phyloP scores from a whole-genome alignment of 768 basidiomycete species.

The Leccinum broughii region DNA sequence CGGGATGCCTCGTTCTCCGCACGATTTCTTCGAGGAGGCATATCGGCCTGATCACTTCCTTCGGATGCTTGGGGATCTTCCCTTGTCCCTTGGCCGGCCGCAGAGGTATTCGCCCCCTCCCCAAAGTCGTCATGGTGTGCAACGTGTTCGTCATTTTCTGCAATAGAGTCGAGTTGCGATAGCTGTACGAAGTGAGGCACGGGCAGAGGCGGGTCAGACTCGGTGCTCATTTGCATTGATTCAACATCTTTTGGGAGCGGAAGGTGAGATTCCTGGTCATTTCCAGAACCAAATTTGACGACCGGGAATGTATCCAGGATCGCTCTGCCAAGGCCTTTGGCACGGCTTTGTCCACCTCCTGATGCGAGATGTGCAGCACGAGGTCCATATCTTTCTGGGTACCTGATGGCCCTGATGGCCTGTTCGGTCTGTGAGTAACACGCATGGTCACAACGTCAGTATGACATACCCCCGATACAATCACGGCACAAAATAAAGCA shows the following conservation, averaged over 20 bases:
- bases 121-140: background rate
- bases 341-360: slow-evolving; percentile 58
- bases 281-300: slow-evolving; percentile 69
- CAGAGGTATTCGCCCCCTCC: background rate
- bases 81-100: background rate
- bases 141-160: background rate
- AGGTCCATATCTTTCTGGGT: slow-evolving; percentile 92
- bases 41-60: slow-evolving; percentile 10
- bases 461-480: slow-evolving; percentile 73
- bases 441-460: background rate
- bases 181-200: slow-evolving; percentile 15
- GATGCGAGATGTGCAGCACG: slow-evolving; percentile 40
- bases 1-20: background rate
- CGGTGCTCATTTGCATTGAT: slow-evolving; percentile 8
- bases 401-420: slow-evolving; percentile 82
- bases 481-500: slow-evolving; percentile 79
- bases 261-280: slow-evolving; percentile 13
- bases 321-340: slow-evolving; percentile 85
- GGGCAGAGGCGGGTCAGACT: background rate
- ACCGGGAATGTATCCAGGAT: slow-evolving; percentile 96
- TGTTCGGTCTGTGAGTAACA: slow-evolving; percentile 28
- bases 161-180: slow-evolving; percentile 1
- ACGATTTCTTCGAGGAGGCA: background rate
- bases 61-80: slow-evolving; percentile 5
- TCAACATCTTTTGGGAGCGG: slow-evolving; percentile 36